These are phyloP conservation scores for Vigna radiata DNA, from an alignment of 306 rosid genomes.

Conservation along the genomic window DNA sequence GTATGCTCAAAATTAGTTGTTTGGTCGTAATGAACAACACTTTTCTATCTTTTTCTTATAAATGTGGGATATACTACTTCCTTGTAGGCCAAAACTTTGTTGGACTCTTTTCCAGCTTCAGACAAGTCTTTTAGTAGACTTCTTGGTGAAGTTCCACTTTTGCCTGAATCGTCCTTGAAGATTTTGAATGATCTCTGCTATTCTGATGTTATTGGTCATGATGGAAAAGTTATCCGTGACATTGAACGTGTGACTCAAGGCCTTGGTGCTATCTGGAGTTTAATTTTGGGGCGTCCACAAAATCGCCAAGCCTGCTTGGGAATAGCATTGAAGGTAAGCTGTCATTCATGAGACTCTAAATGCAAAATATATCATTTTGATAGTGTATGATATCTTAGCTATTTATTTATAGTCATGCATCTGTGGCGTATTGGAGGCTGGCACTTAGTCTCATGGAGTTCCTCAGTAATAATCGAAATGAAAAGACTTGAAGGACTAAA, in stretches of 20 bases:
- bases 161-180: constrained; percentile 79
- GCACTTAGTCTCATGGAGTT: constrained; percentile 18
- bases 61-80: constrained; percentile 37
- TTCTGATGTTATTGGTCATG: constrained; percentile 67
- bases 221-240: constrained; percentile 77
- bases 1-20: constrained; percentile 57
- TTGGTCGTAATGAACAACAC: constrained; percentile 28
- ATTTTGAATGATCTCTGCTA: constrained; percentile 81
- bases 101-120: constrained; percentile 89
- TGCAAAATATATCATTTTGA: constrained; percentile 26
- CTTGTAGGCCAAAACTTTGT: constrained; percentile 75
- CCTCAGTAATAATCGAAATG: constrained; percentile 1
- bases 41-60: constrained; percentile 29
- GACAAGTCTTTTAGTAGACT: constrained; percentile 96
- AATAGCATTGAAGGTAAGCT: constrained; percentile 82
- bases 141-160: constrained; percentile 91
- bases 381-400: constrained; percentile 26
- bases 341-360: constrained; percentile 29
- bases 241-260: constrained; percentile 97
- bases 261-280: constrained; percentile 96
- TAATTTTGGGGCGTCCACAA: constrained; percentile 89
- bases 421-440: constrained; percentile 28
- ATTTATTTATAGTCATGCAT: constrained; percentile 25
- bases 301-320: constrained; percentile 85
- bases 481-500: neutral